phyloP scores from a whole-genome alignment of 306 rosid genomes.

The barrel medic (Medicago truncatula) region DNA sequence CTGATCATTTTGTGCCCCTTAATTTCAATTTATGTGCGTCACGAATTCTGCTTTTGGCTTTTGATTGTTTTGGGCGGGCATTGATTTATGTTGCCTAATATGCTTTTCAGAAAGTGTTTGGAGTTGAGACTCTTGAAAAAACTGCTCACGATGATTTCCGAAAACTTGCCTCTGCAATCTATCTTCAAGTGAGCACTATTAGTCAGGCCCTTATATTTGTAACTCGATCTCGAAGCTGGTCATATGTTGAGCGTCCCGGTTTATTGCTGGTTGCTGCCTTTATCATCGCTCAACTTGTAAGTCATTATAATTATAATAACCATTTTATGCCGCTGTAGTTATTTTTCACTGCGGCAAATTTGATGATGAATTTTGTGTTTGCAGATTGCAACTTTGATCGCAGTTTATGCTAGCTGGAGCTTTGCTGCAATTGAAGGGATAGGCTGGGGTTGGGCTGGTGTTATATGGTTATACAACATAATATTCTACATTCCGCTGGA shows the following conservation, averaged over 20 bases:
- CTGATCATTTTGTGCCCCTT: not conserved
- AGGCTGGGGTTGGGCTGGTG: slow-evolving; percentile 99
- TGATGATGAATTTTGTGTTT: slow-evolving; percentile 34
- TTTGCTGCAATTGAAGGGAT: slow-evolving; percentile 98
- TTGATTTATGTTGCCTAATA: slow-evolving; percentile 35
- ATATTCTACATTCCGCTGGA: slow-evolving; percentile 92
- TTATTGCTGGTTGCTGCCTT: slow-evolving; percentile 75
- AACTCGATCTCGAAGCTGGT: slow-evolving; percentile 96
- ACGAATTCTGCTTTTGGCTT: slow-evolving; percentile 16
- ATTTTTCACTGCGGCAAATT: slow-evolving; percentile 14
- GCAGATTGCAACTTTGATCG: slow-evolving; percentile 95
- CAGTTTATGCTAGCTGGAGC: slow-evolving; percentile 92
- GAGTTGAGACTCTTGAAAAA: slow-evolving; percentile 85
- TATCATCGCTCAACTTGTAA: slow-evolving; percentile 89
- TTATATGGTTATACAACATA: slow-evolving; percentile 90
- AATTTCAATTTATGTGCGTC: not conserved
- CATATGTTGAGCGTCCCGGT: slow-evolving; percentile 93
- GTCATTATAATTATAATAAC: slow-evolving; percentile 37
- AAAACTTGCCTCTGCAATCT: slow-evolving; percentile 93
- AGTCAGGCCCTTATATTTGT: slow-evolving; percentile 99
- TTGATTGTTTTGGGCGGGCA: not conserved
- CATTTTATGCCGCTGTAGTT: slow-evolving; percentile 3
- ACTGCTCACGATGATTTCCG: slow-evolving; percentile 80
- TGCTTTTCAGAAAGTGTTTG: slow-evolving; percentile 74
- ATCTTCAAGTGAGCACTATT: slow-evolving; percentile 97